phyloP scores from a whole-genome alignment of 2,329 filamentous ascomycete species.

The Neoscytalidium dimidiatum region DNA sequence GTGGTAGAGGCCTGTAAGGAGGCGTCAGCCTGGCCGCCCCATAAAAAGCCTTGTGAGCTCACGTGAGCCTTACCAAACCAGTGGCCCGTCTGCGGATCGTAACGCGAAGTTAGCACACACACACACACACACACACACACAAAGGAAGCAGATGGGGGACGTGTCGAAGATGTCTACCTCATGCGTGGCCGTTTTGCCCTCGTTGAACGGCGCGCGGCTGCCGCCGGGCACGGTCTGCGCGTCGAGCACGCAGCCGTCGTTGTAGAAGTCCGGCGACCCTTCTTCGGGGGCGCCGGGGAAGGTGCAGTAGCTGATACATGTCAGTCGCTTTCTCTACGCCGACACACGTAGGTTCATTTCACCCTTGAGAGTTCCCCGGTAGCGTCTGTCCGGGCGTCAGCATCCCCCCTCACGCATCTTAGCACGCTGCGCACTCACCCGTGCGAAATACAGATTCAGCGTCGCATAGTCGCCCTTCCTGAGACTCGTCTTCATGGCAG shows the following conservation, averaged over 20 bases:
- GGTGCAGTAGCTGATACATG: conserved; percentile 47
- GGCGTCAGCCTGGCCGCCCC: neutral
- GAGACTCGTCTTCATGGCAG: conserved; percentile 23
- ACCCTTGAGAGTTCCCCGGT: neutral
- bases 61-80: conserved; percentile 27
- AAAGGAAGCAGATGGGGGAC: too few species aligned
- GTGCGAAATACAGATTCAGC: conserved; percentile 31
- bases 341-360: neutral
- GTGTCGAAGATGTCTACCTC: too few species aligned
- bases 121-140: too few species aligned
- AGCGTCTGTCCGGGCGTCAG: neutral
- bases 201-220: conserved; percentile 24
- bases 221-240: conserved; percentile 25
- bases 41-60: too few species aligned
- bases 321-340: neutral
- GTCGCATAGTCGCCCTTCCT: conserved; percentile 30
- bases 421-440: neutral
- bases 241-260: conserved; percentile 27
- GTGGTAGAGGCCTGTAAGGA: conserved; percentile 27
- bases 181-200: conserved; percentile 26
- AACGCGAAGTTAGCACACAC: too few species aligned
- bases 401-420: too few species aligned
- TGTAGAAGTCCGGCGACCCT: conserved; percentile 23
- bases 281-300: conserved; percentile 41
- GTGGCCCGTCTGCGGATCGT: conserved; percentile 34